Evolutionary conservation across 2,329 filamentous ascomycete genomes (phyloP), one percentile per base, ranked within the genome.

Genomic region (Aaosphaeria arxii): DNA sequence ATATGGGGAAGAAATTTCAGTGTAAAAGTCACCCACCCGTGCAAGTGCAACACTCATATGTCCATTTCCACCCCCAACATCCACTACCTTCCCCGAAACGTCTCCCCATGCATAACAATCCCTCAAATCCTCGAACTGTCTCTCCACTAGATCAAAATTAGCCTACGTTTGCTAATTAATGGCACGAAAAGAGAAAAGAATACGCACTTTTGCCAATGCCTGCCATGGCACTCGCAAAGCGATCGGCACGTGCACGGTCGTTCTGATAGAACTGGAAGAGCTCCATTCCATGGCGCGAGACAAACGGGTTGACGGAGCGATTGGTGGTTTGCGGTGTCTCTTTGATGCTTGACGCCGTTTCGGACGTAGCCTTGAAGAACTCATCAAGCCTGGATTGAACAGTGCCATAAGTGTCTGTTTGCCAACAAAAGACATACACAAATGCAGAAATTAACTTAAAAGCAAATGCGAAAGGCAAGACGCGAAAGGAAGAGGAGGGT

Each of bases 191-290:
- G n/a, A 42, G 38, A 38, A 44, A 44, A 31, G 32, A 11, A n/a
- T 30, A 49, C 11, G 7, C 29, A 45, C 17, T 29, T 43, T 11
- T 11, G 30, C 55, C 48, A 31, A 58, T 50, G 4, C 61, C 52
- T 4, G 53, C 57, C 64, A 69, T 67, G 1, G 64, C 66, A 11
- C 54, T 55, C 4, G 58, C 57, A 46, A 69, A 69, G 6, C 66
- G 52, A 30, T 46, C 51, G 11, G 55, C 62, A 28, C 51, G 48
- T 11, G 53, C 50, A 2, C 61, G 58, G 11, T 63, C 45, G 41
- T 63, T 32, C 40, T 59, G 52, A 39, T 66, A 68, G 44, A 50
- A 69, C n/a, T 62, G 30, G 43, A 62, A 70, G 6, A 62, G 38
- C 1, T 59, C 49, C 5, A 49, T 32, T 4, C 60, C 59, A 42